Evolutionary conservation across 129 eudicot genomes (phyloP), one percentile per base, ranked within the genome.

Genomic region (Arctium lappa): DNA sequence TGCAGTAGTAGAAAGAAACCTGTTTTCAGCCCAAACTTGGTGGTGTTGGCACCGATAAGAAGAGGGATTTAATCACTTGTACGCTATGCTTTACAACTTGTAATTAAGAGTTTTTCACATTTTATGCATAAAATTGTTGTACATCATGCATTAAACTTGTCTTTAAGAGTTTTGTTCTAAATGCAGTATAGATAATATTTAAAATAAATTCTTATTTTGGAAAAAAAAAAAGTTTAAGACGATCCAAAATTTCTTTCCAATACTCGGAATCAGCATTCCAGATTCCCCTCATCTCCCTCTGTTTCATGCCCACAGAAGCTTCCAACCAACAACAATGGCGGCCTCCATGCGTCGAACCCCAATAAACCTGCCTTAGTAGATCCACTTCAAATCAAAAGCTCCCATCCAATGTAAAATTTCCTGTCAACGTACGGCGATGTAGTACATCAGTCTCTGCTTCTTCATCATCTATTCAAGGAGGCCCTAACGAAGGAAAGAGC

Each of bases 391-490:
- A 32, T 79, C 62, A 44, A 79, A 79, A 69, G 3, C 69, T 72
- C 78, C 69, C 72, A 15, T 33, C 39, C 11, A 72, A 80, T 50
- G 30, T 71, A 0, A 80, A 72, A 6, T 80, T 69, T 22, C 66
- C 75, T 8, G 1, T 66, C 11, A 69, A 65, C 13, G 7, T 12
- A 38, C 76, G 78, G 16, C 39, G 72, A 72, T 80, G 73, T 56
- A 8, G 6, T 2, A 37, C 31, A 34, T 50, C 84, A 80, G 32
- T 79, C 31, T 79, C 79, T 10, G 79, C 85, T 6, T 81, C 84
- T 22, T 37, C 84, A 12, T 81, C 84, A 27, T 82, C 85, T 30
- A 74, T 82, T 65, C 80, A 82, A 74, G 80, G 85, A 38, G 85
- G 80, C 66, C 44, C 80, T 72, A 76, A 56, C 50, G 76, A 83